Conservation (phyloP, 2,329 filamentous ascomycete species). For the Hypoxylon sp. region DNA sequence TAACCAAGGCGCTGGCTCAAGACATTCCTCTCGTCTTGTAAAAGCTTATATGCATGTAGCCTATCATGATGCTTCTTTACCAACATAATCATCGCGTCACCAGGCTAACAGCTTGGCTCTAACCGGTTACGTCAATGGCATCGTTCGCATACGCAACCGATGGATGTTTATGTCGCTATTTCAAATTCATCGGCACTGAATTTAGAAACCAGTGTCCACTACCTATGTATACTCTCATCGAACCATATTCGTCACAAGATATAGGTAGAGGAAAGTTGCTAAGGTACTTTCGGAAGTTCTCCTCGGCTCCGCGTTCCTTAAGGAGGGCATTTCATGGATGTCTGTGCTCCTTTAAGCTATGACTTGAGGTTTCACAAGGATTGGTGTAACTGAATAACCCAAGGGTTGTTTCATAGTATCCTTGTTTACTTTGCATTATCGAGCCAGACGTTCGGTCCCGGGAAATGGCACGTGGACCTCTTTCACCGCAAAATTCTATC, state of each 20-base stretch:
- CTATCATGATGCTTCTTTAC: neutral
- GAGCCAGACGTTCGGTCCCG: constrained; percentile 13
- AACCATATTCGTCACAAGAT: neutral
- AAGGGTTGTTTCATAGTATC: constrained; percentile 4
- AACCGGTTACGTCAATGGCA: neutral
- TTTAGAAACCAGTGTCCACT: neutral
- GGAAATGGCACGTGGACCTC: constrained; percentile 2
- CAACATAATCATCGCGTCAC: neutral
- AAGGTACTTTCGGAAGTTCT: neutral
- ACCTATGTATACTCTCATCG: neutral
- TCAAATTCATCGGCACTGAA: neutral
- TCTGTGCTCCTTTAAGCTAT: constrained; percentile 1
- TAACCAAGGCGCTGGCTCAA: too few relatives aligned
- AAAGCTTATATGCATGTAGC: neutral
- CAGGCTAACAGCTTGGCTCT: neutral
- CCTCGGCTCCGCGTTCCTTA: neutral
- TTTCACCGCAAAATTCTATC: constrained; percentile 6
- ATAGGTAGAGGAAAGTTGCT: neutral
- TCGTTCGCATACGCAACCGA: neutral
- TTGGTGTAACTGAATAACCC: constrained; percentile 4
- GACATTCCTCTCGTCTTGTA: neutral
- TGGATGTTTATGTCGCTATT: neutral
- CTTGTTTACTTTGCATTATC: neutral
- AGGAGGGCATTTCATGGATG: neutral
- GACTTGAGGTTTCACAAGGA: neutral